Evolutionary conservation across 1,284 basidiomycete species (phyloP).

Genomic region (Singerocomus inundabilis): DNA sequence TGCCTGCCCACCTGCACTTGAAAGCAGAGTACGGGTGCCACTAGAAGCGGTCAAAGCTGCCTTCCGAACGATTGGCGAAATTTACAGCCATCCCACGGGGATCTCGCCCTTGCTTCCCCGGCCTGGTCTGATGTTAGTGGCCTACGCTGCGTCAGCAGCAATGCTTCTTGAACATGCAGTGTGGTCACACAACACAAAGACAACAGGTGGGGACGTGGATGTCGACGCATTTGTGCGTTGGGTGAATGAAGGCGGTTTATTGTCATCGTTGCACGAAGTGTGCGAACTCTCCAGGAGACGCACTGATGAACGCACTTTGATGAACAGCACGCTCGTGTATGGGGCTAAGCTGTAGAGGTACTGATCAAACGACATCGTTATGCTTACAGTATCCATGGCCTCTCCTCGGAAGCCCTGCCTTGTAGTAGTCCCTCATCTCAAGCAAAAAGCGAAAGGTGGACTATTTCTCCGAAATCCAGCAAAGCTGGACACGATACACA

Average conservation of each 20-base stretch:
- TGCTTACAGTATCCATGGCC: no score
- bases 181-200: constrained; percentile 47
- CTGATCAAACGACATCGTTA: no score
- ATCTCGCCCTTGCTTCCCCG: constrained; percentile 49
- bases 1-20: constrained; percentile 39
- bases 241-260: constrained; percentile 52
- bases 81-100: constrained; percentile 17
- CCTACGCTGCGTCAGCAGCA: constrained; percentile 47
- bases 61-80: constrained; percentile 28
- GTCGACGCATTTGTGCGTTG: constrained; percentile 56
- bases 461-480: no score
- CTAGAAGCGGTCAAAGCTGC: constrained; percentile 37
- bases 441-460: no score
- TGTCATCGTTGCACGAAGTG: constrained; percentile 41
- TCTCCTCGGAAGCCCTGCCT: no score
- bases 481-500: no score
- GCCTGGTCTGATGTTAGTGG: constrained; percentile 56
- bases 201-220: constrained; percentile 42
- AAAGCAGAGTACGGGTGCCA: constrained; percentile 24
- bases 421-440: no score
- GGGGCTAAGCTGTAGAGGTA: constrained; percentile 17
- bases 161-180: constrained; percentile 65
- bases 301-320: constrained; percentile 30
- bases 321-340: constrained; percentile 33
- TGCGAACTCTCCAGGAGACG: constrained; percentile 31